Conservation (phyloP, 352 stramenopile species). For the Phytophthora pluvialis region DNA sequence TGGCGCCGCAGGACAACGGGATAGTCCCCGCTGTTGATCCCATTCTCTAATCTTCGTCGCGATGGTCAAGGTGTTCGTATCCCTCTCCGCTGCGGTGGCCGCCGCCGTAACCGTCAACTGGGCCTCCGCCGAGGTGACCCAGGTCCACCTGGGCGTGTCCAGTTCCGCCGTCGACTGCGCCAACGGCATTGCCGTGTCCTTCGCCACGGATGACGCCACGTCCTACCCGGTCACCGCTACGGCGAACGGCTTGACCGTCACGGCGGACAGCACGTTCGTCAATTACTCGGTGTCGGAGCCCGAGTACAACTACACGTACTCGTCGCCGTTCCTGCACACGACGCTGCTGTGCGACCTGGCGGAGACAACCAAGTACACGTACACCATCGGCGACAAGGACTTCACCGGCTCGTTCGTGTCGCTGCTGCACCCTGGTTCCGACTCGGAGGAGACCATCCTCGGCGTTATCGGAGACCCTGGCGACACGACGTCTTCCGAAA, state of each 20-base stretch:
- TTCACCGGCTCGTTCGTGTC: constrained; percentile 47
- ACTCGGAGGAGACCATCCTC: constrained; percentile 49
- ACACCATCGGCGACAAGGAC: constrained; percentile 47
- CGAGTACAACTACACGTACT: constrained; percentile 60
- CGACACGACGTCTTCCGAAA: constrained; percentile 45
- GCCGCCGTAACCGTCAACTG: constrained; percentile 19
- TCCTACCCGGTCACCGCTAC: constrained; percentile 41
- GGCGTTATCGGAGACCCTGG: constrained; percentile 50
- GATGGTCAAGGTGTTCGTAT: constrained; percentile 31
- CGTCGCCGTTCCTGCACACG: constrained; percentile 57
- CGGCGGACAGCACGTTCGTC: constrained; percentile 35
- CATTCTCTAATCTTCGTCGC: constrained; percentile 32
- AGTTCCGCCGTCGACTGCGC: constrained; percentile 37
- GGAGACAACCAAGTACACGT: constrained; percentile 52
- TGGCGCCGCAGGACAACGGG: constrained; percentile 8
- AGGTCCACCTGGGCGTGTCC: constrained; percentile 56
- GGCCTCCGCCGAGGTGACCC: constrained; percentile 43
- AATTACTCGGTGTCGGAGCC: constrained; percentile 45
- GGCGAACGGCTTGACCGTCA: constrained; percentile 23
- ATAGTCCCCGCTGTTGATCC: constrained; percentile 15
- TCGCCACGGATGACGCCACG: constrained; percentile 38
- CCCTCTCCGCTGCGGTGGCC: constrained; percentile 16
- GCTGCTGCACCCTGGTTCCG: constrained; percentile 35
- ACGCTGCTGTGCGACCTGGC: constrained; percentile 49
- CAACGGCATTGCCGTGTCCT: constrained; percentile 50